Evolutionary conservation across 2,329 filamentous ascomycete genomes (phyloP).

Genomic region (Clarireedia hainanense): DNA sequence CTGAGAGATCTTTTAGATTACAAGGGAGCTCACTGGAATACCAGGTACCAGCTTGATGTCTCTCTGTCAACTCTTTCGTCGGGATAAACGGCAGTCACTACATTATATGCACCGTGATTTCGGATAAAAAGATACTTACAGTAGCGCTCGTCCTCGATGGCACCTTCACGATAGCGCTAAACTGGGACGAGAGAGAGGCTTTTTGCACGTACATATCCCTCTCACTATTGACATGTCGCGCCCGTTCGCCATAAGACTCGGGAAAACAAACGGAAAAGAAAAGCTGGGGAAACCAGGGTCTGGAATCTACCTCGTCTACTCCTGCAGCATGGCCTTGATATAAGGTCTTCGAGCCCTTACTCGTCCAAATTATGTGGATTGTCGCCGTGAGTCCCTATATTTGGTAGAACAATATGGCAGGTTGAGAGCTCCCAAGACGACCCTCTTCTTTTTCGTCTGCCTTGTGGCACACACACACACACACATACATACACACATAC

Average conservation of each 20-base stretch:
- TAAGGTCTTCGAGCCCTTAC: background rate
- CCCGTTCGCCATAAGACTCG: background rate
- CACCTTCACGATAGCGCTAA: background rate
- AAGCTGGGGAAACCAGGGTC: slow-evolving; percentile 8
- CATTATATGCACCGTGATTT: background rate
- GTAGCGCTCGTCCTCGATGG: too few species aligned
- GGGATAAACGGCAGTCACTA: background rate
- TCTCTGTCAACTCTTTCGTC: background rate
- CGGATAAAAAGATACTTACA: background rate
- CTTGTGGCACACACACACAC: slow-evolving; percentile 6
- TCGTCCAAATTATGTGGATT: background rate
- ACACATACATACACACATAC: slow-evolving; percentile 3
- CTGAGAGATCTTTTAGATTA: background rate
- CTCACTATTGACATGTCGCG: background rate
- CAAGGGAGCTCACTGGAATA: background rate
- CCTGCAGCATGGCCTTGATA: background rate
- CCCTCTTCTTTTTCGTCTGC: background rate
- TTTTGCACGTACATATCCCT: background rate
- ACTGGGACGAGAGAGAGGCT: background rate
- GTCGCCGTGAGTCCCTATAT: background rate
- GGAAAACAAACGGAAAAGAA: background rate
- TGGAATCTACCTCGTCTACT: background rate
- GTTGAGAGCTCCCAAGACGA: background rate
- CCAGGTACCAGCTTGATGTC: background rate
- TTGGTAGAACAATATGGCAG: background rate